Evolutionary conservation across 1,284 basidiomycete genomes (phyloP).

Genomic region (Meripilus lineatus): DNA sequence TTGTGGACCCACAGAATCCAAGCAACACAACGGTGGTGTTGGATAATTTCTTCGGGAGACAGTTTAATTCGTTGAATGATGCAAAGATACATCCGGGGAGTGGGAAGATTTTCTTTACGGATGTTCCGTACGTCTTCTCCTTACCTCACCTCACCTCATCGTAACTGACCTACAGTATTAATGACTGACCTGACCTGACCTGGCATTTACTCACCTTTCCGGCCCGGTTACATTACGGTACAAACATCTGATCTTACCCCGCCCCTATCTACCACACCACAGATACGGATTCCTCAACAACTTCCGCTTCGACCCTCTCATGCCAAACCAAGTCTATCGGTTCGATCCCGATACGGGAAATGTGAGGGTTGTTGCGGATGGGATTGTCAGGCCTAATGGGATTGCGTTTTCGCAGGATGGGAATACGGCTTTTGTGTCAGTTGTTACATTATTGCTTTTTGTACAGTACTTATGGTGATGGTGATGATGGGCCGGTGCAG

Average conservation of each 20-base stretch:
- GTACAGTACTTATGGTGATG: background rate
- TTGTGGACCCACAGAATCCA: constrained; percentile 61
- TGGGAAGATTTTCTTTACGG: constrained; percentile 67
- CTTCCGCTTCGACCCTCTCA: constrained; percentile 59
- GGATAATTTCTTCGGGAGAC: constrained; percentile 55
- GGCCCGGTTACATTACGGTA: too few species aligned
- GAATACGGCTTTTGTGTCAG: constrained; percentile 61
- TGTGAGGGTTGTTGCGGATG: constrained; percentile 68
- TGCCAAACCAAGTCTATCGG: constrained; percentile 73
- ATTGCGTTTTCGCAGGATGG: constrained; percentile 68
- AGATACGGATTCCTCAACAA: constrained; percentile 62
- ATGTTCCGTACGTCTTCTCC: too few species aligned
- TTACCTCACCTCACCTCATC: too few species aligned
- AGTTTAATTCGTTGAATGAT: constrained; percentile 82
- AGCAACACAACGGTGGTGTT: constrained; percentile 30
- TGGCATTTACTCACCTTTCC: too few species aligned
- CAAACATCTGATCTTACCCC: too few species aligned
- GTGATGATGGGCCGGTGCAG: constrained; percentile 32
- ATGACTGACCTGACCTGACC: too few species aligned
- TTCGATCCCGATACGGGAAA: constrained; percentile 60
- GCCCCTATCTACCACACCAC: constrained; percentile 2
- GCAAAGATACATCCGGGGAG: constrained; percentile 65
- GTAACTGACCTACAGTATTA: too few species aligned
- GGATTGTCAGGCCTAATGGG: constrained; percentile 59
- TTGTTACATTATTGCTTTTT: constrained; percentile 29